A percentile compares a stretch with the other conserved stretches of the same genome.
Evolutionary conservation across 2,329 filamentous ascomycete species (phyloP).

Genomic region (Metarhizium brunneum): DNA sequence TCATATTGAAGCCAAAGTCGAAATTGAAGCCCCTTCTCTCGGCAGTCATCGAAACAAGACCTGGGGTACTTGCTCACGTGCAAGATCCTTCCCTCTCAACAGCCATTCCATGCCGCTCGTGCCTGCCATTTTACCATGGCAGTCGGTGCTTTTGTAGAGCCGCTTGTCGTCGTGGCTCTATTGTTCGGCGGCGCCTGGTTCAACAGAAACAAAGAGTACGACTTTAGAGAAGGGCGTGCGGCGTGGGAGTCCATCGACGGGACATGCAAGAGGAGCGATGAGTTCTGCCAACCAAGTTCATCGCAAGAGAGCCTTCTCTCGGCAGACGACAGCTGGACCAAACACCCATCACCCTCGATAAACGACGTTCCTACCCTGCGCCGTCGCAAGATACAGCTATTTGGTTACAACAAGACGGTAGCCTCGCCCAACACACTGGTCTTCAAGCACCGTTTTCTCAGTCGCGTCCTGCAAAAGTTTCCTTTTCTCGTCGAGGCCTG

Average conservation of each 20-base stretch:
- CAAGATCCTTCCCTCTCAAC: too few species aligned
- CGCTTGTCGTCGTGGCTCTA: constrained; percentile 31
- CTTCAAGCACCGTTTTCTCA: constrained; percentile 51
- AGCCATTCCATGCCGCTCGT: too few species aligned
- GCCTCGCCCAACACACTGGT: constrained; percentile 40
- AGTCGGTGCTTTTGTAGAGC: constrained; percentile 31
- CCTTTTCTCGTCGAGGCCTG: constrained; percentile 68
- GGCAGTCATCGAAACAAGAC: too few species aligned
- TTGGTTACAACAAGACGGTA: constrained; percentile 21
- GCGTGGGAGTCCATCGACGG: constrained; percentile 11
- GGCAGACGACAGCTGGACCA: constrained; percentile 13
- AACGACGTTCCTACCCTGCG: constrained; percentile 19
- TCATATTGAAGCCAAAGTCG: too few species aligned
- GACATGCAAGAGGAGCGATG: constrained; percentile 21
- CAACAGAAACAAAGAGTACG: constrained; percentile 31
- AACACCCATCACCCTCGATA: constrained; percentile 17
- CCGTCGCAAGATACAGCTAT: constrained; percentile 22
- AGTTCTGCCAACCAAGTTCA: constrained; percentile 13
- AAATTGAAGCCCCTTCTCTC: too few species aligned
- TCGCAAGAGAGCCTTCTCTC: constrained; percentile 16
- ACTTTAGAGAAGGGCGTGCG: constrained; percentile 15
- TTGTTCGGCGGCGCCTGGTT: constrained; percentile 35
- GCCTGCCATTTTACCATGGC: constrained; percentile 20
- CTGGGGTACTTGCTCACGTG: too few species aligned
- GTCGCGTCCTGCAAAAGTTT: constrained; percentile 54